Evolutionary conservation across 306 rosid species (phyloP), one percentile per base, ranked within the genome.

Genomic region (Vigna trinervia): DNA sequence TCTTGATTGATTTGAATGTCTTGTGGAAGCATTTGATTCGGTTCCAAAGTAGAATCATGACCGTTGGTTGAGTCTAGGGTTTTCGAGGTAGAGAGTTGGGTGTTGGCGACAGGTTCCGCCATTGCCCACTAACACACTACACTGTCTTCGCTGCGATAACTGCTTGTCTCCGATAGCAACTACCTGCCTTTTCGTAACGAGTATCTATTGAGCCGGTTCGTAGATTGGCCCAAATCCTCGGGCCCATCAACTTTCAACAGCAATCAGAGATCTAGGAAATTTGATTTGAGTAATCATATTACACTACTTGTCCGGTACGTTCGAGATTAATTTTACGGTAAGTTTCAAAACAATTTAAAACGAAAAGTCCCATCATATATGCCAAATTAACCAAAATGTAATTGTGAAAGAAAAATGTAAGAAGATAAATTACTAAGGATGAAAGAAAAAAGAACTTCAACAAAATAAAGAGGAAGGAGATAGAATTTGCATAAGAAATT

Each of bases 61-160:
- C 74, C 89, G 74, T 81, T 74, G 86, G 36, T 60, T 28, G 77
- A 78, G 79, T 69, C 69, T 75, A 45, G 79, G 88, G 86, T 78
- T 84, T 83, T 47, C 47, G 87, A 51, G 15, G 63, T 20, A 8
- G 84, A 58, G 47, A 68, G 80, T 48, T 86, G 86, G 20, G 71
- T 28, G 20, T 36, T 73, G 23, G 83, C 71, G 13, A 86, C 77
- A 56, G 93, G 69, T 48, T 88, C 89, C 84, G 89, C 90, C 98
- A 90, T 94, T 73, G 80, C 72, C 34, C 11, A 22, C 47, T 60
- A 5, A 2, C 48, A 63, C 50, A 63, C 52, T n/a, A 6, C 50
- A 38, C 70, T 34, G 65, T 60, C 15, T 47, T 60, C 34, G 46
- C 79, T 22, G n/a, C 13, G 75, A 11, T 45, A 15, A 58, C 46